Base-by-base conservation (phyloP, 176 grass and related monocot genomes). In the Eremochloa ophiuroides region DNA sequence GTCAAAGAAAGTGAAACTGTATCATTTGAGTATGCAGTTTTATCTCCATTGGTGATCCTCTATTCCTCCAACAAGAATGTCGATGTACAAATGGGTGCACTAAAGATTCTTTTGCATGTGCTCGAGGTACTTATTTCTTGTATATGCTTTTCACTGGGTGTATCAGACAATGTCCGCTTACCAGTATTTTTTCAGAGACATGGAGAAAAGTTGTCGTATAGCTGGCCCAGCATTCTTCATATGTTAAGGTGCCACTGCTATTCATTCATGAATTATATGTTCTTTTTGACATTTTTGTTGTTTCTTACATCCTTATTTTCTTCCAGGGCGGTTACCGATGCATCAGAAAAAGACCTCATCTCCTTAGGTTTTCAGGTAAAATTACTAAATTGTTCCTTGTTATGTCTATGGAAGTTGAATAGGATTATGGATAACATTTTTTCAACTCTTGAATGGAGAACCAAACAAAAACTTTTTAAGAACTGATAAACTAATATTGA, bases 71-170 rank as follows among this genome's bases (percentile, higher is more conserved):
- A 89, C 87, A 94, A 95, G 72, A 93, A 86, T 69, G 61, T 81
- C 90, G 95, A 95, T 88, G 92, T 95, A 76, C 93, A 90, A 86
- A 84, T 92, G 72, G 90, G 90, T 66, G 84, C 82, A 60, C 79
- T 98, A 25, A 98, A 98, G 87, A 98, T 93, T 83, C 87, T 98
- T 82, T 85, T 98, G 90, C 95, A 98, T 98, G 92, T 98, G 75
- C 89, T 98, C 12, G 95, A 98, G 92, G 95, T 98, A 87, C 39
- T 81, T 66, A 48, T 89, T 61, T 61, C 89, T 66, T 80, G 4
- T 77, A 27, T 80, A 23, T 78, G 39, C 68, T 61, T 85, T 70
- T 38, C 16, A 33, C 80, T 86, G 30, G 70, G 66, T 83, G 53
- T 20, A 71, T 79, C 59, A 61, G 44, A 84, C 62, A 77, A 71